A percentile compares a stretch with the other conserved stretches of the same genome.
phyloP scores from a whole-genome alignment of 169 alveolate species.

The Cryptosporidium felis region DNA sequence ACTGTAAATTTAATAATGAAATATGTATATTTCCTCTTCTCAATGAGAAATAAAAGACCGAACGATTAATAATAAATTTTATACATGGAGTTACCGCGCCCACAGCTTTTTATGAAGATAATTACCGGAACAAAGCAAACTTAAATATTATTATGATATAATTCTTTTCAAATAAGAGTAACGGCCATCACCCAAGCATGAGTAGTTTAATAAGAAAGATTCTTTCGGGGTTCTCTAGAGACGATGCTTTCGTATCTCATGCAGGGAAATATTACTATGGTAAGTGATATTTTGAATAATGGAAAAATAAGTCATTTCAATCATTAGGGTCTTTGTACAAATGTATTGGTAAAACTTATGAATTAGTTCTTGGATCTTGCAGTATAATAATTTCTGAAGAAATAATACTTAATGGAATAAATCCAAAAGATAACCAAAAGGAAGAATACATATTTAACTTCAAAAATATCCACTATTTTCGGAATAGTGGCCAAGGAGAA shows the following conservation, averaged over 20 bases:
- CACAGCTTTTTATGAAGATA: no score
- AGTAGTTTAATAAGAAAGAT: constrained; percentile 28
- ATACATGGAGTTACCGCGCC: no score
- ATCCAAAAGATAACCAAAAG: constrained; percentile 16
- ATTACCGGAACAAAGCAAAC: no score
- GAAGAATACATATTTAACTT: constrained; percentile 46
- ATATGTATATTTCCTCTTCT: no score
- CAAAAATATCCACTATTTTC: constrained; percentile 36
- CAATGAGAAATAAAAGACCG: no score
- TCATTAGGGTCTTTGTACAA: constrained; percentile 46
- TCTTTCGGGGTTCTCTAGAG: constrained; percentile 10
- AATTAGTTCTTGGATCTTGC: constrained; percentile 32
- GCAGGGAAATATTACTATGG: constrained; percentile 31
- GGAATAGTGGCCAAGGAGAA: constrained; percentile 9
- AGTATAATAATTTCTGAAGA: not conserved
- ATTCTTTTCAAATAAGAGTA: no score
- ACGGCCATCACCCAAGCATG: not conserved
- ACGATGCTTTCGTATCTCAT: not conserved
- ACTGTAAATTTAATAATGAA: no score
- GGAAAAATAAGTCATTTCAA: not conserved
- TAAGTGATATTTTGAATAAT: not conserved
- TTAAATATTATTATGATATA: no score
- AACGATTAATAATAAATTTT: no score
- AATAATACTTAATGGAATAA: constrained; percentile 7
- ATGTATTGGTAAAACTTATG: constrained; percentile 29